Base-by-base conservation (phyloP, 116 monocot species). In the Phalaenopsis hybrid region DNA sequence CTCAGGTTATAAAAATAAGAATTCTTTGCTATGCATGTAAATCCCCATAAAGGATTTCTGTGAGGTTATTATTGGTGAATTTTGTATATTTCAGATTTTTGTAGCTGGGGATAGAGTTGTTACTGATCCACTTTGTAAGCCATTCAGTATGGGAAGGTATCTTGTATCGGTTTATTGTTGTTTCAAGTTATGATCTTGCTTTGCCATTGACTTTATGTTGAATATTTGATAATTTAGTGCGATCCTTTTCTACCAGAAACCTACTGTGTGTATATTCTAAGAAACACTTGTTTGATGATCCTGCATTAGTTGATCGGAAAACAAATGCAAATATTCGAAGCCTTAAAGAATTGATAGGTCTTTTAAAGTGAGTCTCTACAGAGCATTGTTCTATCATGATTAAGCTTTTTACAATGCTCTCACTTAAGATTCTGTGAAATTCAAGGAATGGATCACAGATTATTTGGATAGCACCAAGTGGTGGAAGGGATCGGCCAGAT, bases 121-220 rank as follows among this genome's bases (percentile, higher is more conserved):
- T 72, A 86, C 86, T 33, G 96, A 98, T 91, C 94, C 91, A 20
- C 91, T 98, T 85, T 94, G 97, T 87, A 98, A 98, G 79, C 97
- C 97, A 28, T 98, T 98, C 86, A 98, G 97, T 84, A 93, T 98
- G 97, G 97, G 97, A 90, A 98, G 97, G 97, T 98, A 77, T 8
- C 44, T 50, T 77, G 76, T 51, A 59, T 51, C 46, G 18, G 20
- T 75, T 28, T 65, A 25, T 81, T 21, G 81, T 55, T 80, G 31
- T 57, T 44, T 79, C n/a, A 74, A 49, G 52, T 75, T 18, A 13
- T 63, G 15, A 67, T 16, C 20, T 17, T 46, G 59, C 31, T 58
- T 76, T n/a, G 65, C 23, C 18, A 15, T 61, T 18, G 9, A 28
- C 25, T 25, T 51, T 55, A 18, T 81, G 33, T 34, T 77, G 63